These are phyloP conservation scores for Macrolepiota albuminosa DNA, from an alignment of 768 basidiomycete species.

Conservation along the genomic window DNA sequence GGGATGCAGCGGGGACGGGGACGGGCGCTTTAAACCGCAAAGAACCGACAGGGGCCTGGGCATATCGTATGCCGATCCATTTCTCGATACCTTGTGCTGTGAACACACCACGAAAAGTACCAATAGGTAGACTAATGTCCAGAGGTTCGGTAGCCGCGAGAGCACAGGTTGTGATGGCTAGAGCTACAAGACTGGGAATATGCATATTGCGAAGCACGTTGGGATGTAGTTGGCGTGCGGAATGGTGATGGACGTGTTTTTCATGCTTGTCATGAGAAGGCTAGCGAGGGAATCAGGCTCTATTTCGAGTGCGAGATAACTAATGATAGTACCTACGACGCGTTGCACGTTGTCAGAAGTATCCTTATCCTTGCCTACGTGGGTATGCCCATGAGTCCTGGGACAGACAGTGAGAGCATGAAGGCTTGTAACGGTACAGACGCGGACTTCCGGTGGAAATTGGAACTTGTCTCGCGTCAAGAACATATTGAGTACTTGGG, in stretches of 20 bases:
- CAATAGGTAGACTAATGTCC: constrained; percentile 35
- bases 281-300: not conserved
- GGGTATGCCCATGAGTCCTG: not conserved
- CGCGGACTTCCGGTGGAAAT: no score
- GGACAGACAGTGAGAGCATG: not conserved
- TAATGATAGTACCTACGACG: not conserved
- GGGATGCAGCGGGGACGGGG: constrained; percentile 28
- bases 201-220: not conserved
- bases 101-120: constrained; percentile 42
- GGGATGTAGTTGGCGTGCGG: not conserved
- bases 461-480: not conserved
- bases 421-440: not conserved
- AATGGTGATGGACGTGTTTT: not conserved
- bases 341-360: not conserved
- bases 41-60: constrained; percentile 47
- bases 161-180: not conserved
- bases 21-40: constrained; percentile 57
- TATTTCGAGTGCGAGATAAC: constrained; percentile 15
- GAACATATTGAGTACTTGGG: no score
- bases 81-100: constrained; percentile 42
- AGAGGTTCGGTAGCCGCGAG: constrained; percentile 13
- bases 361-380: not conserved
- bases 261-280: not conserved
- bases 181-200: not conserved
- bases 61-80: constrained; percentile 62